These are phyloP conservation scores for Tricholoma terreum DNA, from an alignment of 768 basidiomycete species.

Conservation along the genomic window DNA sequence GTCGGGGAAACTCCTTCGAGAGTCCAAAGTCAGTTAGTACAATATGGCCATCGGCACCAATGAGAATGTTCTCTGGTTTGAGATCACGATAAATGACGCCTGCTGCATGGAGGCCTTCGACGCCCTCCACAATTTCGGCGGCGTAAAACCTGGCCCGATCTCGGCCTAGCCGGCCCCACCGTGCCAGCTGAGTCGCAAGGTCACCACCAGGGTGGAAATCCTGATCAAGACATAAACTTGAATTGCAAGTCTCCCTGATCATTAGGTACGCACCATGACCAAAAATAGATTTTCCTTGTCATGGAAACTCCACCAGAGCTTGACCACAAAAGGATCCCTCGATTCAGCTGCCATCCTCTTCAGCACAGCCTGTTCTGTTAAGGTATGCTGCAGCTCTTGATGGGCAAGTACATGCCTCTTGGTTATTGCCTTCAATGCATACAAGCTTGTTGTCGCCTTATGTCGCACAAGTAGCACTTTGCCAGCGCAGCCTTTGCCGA, in stretches of 20 bases:
- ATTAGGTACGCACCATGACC: constrained; percentile 69
- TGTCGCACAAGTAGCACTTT: constrained; percentile 92
- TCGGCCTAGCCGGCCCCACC: constrained; percentile 91
- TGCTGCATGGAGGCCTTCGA: constrained; percentile 88
- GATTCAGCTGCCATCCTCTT: constrained; percentile 90
- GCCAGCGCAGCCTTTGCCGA: constrained; percentile 97
- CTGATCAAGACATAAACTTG: constrained; percentile 28
- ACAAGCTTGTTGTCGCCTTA: constrained; percentile 66
- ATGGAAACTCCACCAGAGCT: constrained; percentile 96
- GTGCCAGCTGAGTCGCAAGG: constrained; percentile 93
- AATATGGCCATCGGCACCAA: constrained; percentile 92
- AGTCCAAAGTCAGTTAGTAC: constrained; percentile 97
- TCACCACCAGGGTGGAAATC: constrained; percentile 97
- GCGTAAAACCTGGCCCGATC: constrained; percentile 97
- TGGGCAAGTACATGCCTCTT: constrained; percentile 96
- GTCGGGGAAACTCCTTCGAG: constrained; percentile 84
- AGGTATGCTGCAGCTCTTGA: constrained; percentile 93
- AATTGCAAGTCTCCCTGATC: not conserved
- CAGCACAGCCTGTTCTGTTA: constrained; percentile 94
- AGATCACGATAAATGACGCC: constrained; percentile 98
- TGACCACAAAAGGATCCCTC: constrained; percentile 92
- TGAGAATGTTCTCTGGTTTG: constrained; percentile 96
- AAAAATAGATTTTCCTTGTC: constrained; percentile 97
- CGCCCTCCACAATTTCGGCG: constrained; percentile 94
- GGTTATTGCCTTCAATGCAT: constrained; percentile 96